These are phyloP conservation scores for Tubosaeta sp. DNA, from an alignment of 768 basidiomycete genomes.

Conservation along the genomic window DNA sequence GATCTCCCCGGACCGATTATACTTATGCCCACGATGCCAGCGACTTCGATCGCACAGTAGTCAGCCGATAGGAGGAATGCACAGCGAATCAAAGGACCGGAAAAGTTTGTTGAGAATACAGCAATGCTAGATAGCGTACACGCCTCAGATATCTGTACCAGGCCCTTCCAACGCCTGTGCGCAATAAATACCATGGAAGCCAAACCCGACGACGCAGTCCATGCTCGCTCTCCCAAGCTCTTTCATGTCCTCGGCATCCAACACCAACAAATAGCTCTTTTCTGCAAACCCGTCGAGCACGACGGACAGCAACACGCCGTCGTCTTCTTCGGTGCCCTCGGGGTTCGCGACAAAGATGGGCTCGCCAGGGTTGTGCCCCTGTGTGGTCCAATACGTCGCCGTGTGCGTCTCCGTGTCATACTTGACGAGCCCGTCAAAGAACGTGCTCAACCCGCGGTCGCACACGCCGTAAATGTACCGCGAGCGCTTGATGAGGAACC, in stretches of 20 bases:
- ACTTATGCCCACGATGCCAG: not conserved
- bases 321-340: slow-evolving; percentile 28
- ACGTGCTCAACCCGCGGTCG: slow-evolving; percentile 27
- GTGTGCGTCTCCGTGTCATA: slow-evolving; percentile 27
- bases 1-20: not conserved
- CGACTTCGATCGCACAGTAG: not conserved
- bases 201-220: slow-evolving; percentile 30
- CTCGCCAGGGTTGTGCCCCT: slow-evolving; percentile 33
- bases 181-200: slow-evolving; percentile 34
- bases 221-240: slow-evolving; percentile 36
- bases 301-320: slow-evolving; percentile 35
- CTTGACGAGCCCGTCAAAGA: slow-evolving; percentile 35
- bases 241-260: slow-evolving; percentile 34
- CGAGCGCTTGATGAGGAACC: slow-evolving; percentile 28
- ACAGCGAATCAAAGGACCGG: no score
- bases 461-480: slow-evolving; percentile 32
- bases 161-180: slow-evolving; percentile 6
- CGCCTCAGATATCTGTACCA: slow-evolving; percentile 18
- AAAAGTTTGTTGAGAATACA: not conserved
- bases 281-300: slow-evolving; percentile 31
- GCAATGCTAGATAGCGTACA: not conserved
- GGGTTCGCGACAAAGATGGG: slow-evolving; percentile 36
- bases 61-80: no score
- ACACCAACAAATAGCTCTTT: slow-evolving; percentile 34
- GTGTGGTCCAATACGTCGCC: slow-evolving; percentile 24